Conservation (phyloP, 192 early-diverging fungal genomes). For the Coemansia sp. region DNA sequence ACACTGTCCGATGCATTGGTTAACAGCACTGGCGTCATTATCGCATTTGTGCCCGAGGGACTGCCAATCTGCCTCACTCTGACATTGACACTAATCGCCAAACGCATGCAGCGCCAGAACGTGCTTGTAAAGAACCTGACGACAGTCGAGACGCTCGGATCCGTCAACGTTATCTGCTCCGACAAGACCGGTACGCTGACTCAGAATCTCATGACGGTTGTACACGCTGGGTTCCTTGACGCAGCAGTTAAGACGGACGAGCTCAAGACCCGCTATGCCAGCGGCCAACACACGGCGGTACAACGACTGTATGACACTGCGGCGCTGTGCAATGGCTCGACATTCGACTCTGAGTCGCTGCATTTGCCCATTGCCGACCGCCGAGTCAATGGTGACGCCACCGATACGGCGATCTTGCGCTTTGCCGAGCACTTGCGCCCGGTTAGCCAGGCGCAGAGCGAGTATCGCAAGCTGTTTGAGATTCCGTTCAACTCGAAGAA, state of each 20-base stretch:
- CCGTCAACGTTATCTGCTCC: conserved; percentile 92
- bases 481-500: conserved; percentile 72
- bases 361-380: conserved; percentile 53
- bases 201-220: conserved; percentile 92
- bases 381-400: conserved; percentile 66
- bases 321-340: conserved; percentile 63
- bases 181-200: conserved; percentile 98
- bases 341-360: conserved; percentile 49
- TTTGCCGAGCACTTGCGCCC: conserved; percentile 42
- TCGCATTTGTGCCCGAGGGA: conserved; percentile 56
- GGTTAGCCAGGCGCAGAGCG: not conserved
- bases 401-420: conserved; percentile 70
- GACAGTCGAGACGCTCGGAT: conserved; percentile 91
- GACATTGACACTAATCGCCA: conserved; percentile 89
- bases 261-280: not conserved
- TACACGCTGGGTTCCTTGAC: conserved; percentile 57
- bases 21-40: conserved; percentile 28
- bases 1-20: conserved; percentile 63
- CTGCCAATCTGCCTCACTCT: conserved; percentile 20
- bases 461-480: conserved; percentile 18
- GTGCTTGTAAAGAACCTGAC: conserved; percentile 88
- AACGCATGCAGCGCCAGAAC: conserved; percentile 74
- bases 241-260: not conserved
- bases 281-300: not conserved
- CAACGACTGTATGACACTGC: conserved; percentile 24